Conservation (phyloP, 306 rosid genomes). For the Quercus berberidifolia region DNA sequence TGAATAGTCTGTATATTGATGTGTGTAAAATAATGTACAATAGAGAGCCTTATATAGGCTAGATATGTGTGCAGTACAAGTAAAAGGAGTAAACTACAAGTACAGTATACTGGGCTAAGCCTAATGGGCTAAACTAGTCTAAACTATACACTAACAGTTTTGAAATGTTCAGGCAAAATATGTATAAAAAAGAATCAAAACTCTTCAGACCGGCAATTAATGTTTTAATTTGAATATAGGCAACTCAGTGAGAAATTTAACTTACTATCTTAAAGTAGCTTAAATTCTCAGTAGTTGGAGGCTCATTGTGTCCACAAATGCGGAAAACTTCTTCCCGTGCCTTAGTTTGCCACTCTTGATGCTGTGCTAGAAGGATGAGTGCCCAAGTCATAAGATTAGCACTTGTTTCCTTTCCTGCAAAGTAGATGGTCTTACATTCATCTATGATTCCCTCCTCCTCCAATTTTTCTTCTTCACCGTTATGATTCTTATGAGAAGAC, state of each 20-base stretch:
- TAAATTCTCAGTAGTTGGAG: conserved; percentile 10
- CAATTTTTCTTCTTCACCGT: conserved; percentile 29
- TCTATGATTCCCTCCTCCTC: conserved; percentile 27
- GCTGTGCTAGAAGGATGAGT: conserved; percentile 19
- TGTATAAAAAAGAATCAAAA: too few relatives aligned
- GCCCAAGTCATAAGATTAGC: conserved; percentile 36
- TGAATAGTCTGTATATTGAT: too few relatives aligned
- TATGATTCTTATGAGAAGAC: conserved; percentile 26
- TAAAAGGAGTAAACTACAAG: too few relatives aligned
- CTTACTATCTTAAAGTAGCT: conserved; percentile 28
- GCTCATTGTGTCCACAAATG: neutral
- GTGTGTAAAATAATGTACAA: too few relatives aligned
- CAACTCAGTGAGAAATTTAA: neutral
- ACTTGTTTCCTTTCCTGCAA: conserved; percentile 40
- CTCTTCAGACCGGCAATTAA: too few relatives aligned
- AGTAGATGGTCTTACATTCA: conserved; percentile 40
- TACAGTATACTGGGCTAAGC: too few relatives aligned
- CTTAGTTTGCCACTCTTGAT: conserved; percentile 44
- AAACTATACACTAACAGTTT: too few relatives aligned
- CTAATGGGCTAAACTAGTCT: too few relatives aligned
- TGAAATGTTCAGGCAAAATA: too few relatives aligned
- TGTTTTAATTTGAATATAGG: too few relatives aligned
- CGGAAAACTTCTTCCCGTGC: conserved; percentile 34
- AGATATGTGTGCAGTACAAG: too few relatives aligned
- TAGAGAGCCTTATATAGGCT: too few relatives aligned